Evolutionary conservation across 192 early-diverging fungal species (phyloP), one percentile per base, ranked within the genome.

Genomic region (Pecoramyces ruminantium): DNA sequence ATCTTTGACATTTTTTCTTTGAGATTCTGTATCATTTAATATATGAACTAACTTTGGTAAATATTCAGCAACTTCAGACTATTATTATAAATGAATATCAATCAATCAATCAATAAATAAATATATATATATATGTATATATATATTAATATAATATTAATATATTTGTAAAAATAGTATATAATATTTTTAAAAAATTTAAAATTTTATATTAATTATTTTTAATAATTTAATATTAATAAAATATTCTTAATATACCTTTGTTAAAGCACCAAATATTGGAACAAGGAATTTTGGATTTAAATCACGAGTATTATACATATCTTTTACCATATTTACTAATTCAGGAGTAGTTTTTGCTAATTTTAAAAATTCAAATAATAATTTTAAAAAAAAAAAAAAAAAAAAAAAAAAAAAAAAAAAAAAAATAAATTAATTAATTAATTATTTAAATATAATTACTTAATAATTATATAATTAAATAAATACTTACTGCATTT

Each of bases 271-370:
- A 25, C 88, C 81, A 28, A 95, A 84, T 77, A 95, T 88, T 3
- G 91, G 91, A 18, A 95, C 85, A 28, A 96, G 67, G 84, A 92
- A 94, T 34, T 88, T 83, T 16, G 88, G 90, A 82, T 91, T 90
- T 78, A 94, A 80, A 39, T 92, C 84, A 81, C 86, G 83, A 81
- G 88, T 82, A 18, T 80, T 80, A n/a, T 89, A 88, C 14, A 89
- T 84, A 2, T 85, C 81, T 78, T 89, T 85, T 0, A 92, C 91
- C 5, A 86, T 83, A 78, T 81, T 86, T 2, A 93, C 89, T n/a
- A 93, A 82, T 58, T 89, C 86, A 28, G 81, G 21, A 81, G 85
- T 40, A 83, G 85, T 29, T 87, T 86, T 29, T 78, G 81, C 29
- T 83, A 87, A 87, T 34, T 34, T 34, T 34, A 11, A 34, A 34